A percentile compares a stretch with the other conserved stretches of the same genome.
These are phyloP conservation scores for Aegilops umbellulata DNA, from an alignment of 176 grass and related monocot genomes.

Conservation along the genomic window DNA sequence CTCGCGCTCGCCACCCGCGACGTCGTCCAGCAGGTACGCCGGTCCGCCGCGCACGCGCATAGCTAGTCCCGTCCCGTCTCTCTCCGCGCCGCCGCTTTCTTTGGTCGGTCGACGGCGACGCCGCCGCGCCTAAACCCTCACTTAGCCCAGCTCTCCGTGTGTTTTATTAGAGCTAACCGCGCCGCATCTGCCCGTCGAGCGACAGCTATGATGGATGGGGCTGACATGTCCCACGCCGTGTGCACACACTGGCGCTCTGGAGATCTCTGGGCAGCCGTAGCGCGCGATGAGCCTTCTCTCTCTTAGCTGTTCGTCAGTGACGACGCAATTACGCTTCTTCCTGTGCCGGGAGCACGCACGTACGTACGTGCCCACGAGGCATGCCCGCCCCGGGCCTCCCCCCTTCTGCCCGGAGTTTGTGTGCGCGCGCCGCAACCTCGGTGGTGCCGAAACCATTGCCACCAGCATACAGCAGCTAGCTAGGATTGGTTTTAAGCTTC, in stretches of 20 bases:
- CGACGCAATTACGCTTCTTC: not conserved
- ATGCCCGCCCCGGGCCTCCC: not conserved
- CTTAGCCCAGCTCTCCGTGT: not conserved
- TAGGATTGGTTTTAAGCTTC: not conserved
- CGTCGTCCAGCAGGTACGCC: slow-evolving; percentile 62
- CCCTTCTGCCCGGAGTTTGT: not conserved
- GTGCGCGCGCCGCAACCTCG: not conserved
- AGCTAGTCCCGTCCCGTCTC: no score
- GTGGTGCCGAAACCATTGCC: not conserved
- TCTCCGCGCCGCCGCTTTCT: no score
- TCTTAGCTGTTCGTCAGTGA: not conserved
- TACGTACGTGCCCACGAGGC: not conserved
- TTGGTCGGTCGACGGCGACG: not conserved
- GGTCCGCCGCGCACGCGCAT: no score
- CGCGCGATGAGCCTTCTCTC: not conserved
- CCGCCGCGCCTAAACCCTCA: not conserved
- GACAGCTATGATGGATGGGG: slow-evolving; percentile 37
- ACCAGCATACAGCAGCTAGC: not conserved
- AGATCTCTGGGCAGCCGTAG: not conserved
- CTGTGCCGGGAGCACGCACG: not conserved
- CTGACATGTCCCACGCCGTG: not conserved
- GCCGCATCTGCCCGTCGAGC: not conserved
- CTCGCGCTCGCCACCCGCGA: slow-evolving; percentile 70
- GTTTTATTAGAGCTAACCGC: no score
- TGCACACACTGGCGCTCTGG: not conserved